Evolutionary conservation across 169 alveolate genomes (phyloP), one percentile per base, ranked within the genome.

Genomic region (Plasmodium vivax): DNA sequence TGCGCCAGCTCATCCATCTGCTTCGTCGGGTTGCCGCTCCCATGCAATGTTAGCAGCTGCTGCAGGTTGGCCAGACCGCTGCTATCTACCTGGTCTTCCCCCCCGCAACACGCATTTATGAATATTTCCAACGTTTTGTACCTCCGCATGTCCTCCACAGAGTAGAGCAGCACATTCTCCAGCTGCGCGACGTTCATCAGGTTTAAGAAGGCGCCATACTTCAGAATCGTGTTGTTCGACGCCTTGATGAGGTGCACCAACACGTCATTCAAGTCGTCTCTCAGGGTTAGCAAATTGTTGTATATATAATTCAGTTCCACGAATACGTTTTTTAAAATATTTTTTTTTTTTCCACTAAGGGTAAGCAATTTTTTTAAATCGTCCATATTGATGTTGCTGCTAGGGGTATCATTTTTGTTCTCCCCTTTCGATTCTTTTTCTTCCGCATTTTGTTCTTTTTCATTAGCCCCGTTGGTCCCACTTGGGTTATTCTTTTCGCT

Each of bases 181-280:
- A 92, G n/a, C 58, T 92, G 95, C 27, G 95, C 95, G 0, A 92
- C 43, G 62, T 79, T 92, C 95, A 92, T 92, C 54, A 92, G 73
- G 73, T 82, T 92, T 82, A 92, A 72, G 75, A 92, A 92, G 19
- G 85, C 51, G 1, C 90, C 92, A 73, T 92, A 92, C 41, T 74
- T 92, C 77, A 92, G 79, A 27, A 92, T 56, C 16, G 95, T 92
- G n/a, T 92, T 92, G 62, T 92, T 92, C 2, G 92, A 92, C 34
- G 58, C 38, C 84, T 56, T 81, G 43, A 92, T 81, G 74, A 92
- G 79, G 72, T 72, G 54, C 43, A 82, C 74, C 10, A 82, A 58
- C 38, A 58, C 19, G 8, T 72, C 84, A 73, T 92, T 92, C 16
- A 92, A 34, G 9, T 92, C 95, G 19, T 92, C 82, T 82, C 95